Conservation (phyloP, 2,329 filamentous ascomycete genomes). For the Colletotrichum noveboracense region DNA sequence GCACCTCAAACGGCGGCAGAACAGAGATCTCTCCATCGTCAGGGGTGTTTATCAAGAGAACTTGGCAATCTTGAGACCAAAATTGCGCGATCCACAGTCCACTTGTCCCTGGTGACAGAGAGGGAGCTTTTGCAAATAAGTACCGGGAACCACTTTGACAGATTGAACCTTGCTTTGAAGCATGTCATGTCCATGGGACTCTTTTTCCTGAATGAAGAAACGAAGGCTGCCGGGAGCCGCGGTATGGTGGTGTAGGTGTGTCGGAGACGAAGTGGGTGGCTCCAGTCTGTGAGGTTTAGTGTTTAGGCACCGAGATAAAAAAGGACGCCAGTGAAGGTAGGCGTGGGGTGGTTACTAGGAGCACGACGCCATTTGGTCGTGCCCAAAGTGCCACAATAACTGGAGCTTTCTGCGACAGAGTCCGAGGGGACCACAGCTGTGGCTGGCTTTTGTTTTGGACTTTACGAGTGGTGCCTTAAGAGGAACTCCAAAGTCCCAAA, state of each 20-base stretch:
- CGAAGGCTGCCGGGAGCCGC: not conserved
- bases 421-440: not conserved
- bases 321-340: not conserved
- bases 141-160: not conserved
- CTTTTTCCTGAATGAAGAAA: not conserved
- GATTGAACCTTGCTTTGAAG: not conserved
- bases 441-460: not conserved
- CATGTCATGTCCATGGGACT: not conserved
- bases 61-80: not conserved
- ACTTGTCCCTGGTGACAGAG: too few relatives aligned
- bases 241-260: not conserved
- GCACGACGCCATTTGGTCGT: not conserved
- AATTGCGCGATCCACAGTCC: not conserved
- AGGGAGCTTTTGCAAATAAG: not conserved
- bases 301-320: conserved; percentile 20
- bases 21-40: not conserved
- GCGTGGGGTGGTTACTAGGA: not conserved
- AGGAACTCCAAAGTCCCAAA: not conserved
- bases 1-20: accelerated
- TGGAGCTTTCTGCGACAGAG: not conserved
- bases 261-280: conserved; percentile 6
- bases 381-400: not conserved
- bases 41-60: not conserved
- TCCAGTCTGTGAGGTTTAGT: conserved; percentile 1
- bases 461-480: not conserved